Evolutionary conservation across 148 eudicot species (phyloP).

Genomic region (Chenopodium berlandieri): DNA sequence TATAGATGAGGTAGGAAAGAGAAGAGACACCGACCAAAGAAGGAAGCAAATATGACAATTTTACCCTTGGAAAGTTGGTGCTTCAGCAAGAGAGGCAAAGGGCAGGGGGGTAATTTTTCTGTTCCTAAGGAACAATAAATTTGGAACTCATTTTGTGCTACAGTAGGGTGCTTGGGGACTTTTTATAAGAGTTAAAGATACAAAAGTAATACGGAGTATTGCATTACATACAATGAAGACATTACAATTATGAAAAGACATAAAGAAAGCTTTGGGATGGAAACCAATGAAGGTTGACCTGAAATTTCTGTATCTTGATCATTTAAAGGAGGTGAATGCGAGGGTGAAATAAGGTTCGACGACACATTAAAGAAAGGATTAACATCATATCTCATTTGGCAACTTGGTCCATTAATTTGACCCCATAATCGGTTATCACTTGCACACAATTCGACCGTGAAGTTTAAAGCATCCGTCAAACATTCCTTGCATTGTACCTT

Average conservation of each 20-base stretch:
- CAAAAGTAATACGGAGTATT: no score
- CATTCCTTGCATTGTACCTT: slow-evolving; percentile 18
- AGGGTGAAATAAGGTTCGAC: neutral
- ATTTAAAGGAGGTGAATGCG: neutral
- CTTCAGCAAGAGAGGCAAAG: no score
- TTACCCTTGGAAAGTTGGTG: no score
- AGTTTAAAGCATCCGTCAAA: slow-evolving; percentile 13
- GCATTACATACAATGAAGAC: neutral
- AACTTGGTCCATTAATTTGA: slow-evolving; percentile 15
- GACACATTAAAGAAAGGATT: slow-evolving; percentile 7
- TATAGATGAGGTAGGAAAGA: no score
- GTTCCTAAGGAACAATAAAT: no score
- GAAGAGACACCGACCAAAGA: no score
- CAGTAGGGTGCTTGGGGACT: no score
- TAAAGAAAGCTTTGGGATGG: neutral
- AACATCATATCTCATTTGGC: slow-evolving; percentile 16
- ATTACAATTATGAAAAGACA: neutral
- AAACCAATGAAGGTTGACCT: neutral
- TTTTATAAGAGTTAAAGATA: no score
- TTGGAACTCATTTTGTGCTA: no score
- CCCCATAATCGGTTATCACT: slow-evolving; percentile 9
- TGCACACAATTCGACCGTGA: slow-evolving; percentile 12
- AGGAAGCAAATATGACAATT: no score
- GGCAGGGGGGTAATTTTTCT: no score
- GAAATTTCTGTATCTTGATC: neutral